Evolutionary conservation across 495 filamentous ascomycete species (phyloP), one percentile per base, ranked within the genome.

Genomic region (Penicilliopsis zonata): DNA sequence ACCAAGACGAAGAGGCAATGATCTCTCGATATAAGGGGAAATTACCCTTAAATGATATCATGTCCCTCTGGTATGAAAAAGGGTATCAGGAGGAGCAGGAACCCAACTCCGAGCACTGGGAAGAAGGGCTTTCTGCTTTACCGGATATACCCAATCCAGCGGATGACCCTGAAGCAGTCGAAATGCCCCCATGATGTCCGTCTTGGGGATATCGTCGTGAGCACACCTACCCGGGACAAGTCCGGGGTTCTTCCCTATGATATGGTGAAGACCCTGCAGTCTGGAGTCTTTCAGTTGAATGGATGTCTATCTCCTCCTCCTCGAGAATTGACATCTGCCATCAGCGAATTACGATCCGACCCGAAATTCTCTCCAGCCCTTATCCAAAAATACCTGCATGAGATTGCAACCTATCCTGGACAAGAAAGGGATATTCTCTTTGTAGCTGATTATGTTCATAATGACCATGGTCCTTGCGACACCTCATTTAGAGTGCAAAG

Each of bases 231-330:
- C 10, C 21, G 6, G 21, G 21, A 6, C 10, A 6, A 10, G 21
- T 6, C 21, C 6, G 36, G 41, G 1, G 36, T 39, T 2, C 24
- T 46, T 9, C 40, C 43, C 19, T 43, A 35, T 18, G 43, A 46
- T 19, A 36, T 51, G 20, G 61, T 53, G 10, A 61, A 56, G 25
- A 37, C 35, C 2, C 9, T 20, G 33, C 22, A 35, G n/a, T 40
- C 40, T 14, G 40, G 36, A 2, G 14, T 37, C n/a, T 52, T 56
- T 27, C 24, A 27, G 32, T 43, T 41, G 12, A 61, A 44, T 10
- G 49, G 50, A 4, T 34, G 38, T 2, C 21, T 56, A 7, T 42
- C 49, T 27, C 30, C 38, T 26, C 49, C 47, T 17, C 46, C 47
- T 3, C 15, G 18, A 5, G 19, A 38, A 7, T 28, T 52, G 3